Evolutionary conservation across 805 yeast genomes (phyloP), one percentile per base, ranked within the genome.

Genomic region (Starmerella tilneyi): DNA sequence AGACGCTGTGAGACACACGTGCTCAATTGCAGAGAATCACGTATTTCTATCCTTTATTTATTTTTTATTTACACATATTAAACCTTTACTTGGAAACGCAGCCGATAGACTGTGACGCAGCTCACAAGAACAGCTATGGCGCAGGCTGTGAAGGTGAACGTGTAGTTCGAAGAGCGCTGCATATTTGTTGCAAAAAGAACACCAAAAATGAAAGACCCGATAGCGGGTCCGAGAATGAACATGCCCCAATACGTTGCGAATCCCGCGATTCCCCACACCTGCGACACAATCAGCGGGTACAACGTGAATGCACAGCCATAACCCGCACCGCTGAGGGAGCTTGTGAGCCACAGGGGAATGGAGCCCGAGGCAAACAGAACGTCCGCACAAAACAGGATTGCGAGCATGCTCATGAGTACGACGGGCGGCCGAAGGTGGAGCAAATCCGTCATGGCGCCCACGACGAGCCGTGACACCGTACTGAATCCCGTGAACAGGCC

Each of bases 161-260:
- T n/a, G 41, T 47, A 49, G 4, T 24, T 29, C 3, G 38, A 26
- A 5, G 41, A 22, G n/a, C 17, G 11, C 30, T 84, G 92, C 53
- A 73, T 78, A 16, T 75, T 62, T 20, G 63, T 56, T 1, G 94
- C 96, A 59, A 80, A 86, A 11, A 78, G 52, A 41, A 82, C 56
- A 5, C 94, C 88, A 55, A 73, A 82, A 2, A 74, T 49, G 4
- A 81, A 67, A 1, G 89, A 70, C 1, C 95, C 94, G 2, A 84
- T 51, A 0, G 96, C 95, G 2, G 96, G 94, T 0, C 94, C 92
- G 28, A 83, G 71, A 73, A 85, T 80, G 60, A 85, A 83, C 21
- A 81, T 68, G 2, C 96, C 96, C 84, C 95, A 89, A 2, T 89
- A 82, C 2, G 94, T 82, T 0, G 96, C 97, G 63, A 89, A 76